phyloP scores from a whole-genome alignment of 495 filamentous ascomycete genomes.

The Umbilicaria muhlenbergii region DNA sequence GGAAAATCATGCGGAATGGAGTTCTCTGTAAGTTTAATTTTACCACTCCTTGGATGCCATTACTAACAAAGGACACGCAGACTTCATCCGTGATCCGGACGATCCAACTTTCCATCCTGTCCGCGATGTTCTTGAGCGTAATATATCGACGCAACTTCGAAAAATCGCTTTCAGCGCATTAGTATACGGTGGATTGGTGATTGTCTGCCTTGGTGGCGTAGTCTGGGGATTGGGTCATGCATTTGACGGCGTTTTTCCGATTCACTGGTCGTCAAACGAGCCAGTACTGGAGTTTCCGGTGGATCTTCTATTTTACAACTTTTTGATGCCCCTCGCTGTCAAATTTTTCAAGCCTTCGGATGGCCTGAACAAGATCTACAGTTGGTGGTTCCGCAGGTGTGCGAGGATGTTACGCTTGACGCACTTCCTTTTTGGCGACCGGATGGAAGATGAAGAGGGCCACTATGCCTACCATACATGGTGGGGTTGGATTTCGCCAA shows the following conservation, averaged over 20 bases:
- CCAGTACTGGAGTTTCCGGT: conserved; percentile 89
- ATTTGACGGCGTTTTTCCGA: conserved; percentile 60
- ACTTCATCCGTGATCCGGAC: conserved; percentile 97
- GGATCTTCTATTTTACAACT: conserved; percentile 92
- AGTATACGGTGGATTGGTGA: conserved; percentile 86
- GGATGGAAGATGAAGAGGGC: conserved; percentile 70
- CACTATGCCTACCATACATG: conserved; percentile 38
- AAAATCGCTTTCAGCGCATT: conserved; percentile 94
- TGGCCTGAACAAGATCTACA: conserved; percentile 67
- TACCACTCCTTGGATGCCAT: not conserved
- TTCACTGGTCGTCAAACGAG: conserved; percentile 81
- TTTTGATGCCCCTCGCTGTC: conserved; percentile 74
- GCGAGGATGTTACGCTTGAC: conserved; percentile 67
- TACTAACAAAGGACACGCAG: conserved; percentile 26
- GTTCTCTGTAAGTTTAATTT: conserved; percentile 58
- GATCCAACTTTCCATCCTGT: conserved; percentile 98
- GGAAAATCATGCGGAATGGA: conserved; percentile 87
- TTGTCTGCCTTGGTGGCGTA: conserved; percentile 85
- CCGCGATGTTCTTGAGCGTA: conserved; percentile 88
- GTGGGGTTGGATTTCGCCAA: conserved; percentile 29
- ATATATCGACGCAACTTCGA: conserved; percentile 78
- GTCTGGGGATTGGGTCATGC: conserved; percentile 73
- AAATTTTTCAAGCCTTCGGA: conserved; percentile 72
- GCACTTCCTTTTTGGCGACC: conserved; percentile 83
- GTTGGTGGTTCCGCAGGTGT: conserved; percentile 91